Percentiles rank a stretch among this genome's conserved stretches.
These are phyloP conservation scores for Fonsecaea multimorphosa DNA, from an alignment of 2,329 filamentous ascomycete genomes.

Conservation along the genomic window DNA sequence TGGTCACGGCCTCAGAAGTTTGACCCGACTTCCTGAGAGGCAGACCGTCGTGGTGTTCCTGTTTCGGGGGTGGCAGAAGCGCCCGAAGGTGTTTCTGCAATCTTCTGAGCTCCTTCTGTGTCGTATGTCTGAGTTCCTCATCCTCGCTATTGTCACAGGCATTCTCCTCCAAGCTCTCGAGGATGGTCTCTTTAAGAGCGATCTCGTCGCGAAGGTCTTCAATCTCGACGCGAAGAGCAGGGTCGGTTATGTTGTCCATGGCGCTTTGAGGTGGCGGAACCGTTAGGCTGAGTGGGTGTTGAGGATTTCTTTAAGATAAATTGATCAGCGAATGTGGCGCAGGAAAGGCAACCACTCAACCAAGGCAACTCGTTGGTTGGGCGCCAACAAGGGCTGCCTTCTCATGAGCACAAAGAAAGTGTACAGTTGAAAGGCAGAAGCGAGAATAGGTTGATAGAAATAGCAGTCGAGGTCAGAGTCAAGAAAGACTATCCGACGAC, in stretches of 20 bases:
- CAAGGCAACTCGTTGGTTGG: slow-evolving; percentile 1
- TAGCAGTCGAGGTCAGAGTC: not conserved
- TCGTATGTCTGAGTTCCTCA: slow-evolving; percentile 20
- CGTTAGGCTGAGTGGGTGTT: not conserved
- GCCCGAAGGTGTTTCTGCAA: slow-evolving; percentile 23
- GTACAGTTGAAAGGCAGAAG: not conserved
- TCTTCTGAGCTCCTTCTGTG: slow-evolving; percentile 23
- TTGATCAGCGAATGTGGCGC: slow-evolving; percentile 9
- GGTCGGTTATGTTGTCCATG: slow-evolving; percentile 27
- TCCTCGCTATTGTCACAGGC: slow-evolving; percentile 19
- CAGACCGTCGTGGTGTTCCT: not conserved
- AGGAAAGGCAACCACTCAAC: not conserved
- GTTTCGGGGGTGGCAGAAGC: slow-evolving; percentile 7
- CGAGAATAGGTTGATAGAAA: not conserved
- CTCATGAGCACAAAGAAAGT: not conserved
- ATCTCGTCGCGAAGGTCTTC: slow-evolving; percentile 35
- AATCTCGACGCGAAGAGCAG: slow-evolving; percentile 19
- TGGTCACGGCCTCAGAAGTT: not conserved
- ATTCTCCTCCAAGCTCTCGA: slow-evolving; percentile 28
- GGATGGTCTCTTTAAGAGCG: slow-evolving; percentile 32
- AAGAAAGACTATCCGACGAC: not conserved
- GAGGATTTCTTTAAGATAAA: not conserved
- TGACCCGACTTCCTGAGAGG: not conserved
- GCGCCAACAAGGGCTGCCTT: slow-evolving; percentile 1
- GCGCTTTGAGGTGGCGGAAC: slow-evolving; percentile 9